Evolutionary conservation across 176 grass and related monocot species (phyloP), one percentile per base, ranked within the genome.

Genomic region (Oryza glaberrima): DNA sequence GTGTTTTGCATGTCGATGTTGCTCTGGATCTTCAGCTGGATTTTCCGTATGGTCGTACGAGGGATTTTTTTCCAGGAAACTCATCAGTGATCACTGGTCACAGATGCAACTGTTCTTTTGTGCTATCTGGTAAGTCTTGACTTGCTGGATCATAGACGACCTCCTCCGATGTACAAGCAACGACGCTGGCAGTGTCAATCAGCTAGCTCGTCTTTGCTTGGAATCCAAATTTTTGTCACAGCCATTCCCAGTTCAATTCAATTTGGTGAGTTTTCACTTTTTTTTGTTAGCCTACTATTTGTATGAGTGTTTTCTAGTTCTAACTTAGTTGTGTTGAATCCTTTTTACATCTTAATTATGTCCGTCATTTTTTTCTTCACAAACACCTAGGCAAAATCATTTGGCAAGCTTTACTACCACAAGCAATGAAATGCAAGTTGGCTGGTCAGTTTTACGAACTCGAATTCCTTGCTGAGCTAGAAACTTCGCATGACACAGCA

Each of bases 41-140:
- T 13, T 25, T 14, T 82, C 17, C 35, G 11, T 9, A 66, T 6
- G 32, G 45, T 30, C 3, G 43, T 48, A 40, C 9, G 25, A 43
- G 20, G 45, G 1, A 73, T 49, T 73, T 88, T 88, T 32, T 83
- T 63, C 72, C 67, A 83, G 56, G 58, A 71, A 78, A 83, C 40
- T 11, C 52, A 28, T 28, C 4, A 16, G 51, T 70, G 64, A 26
- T 10, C 19, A 70, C 51, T 82, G 64, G 65, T 7, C 19, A 70
- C 38, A 14, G 2, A 9, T 69, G 11, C 26, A 45, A 4, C 36
- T 65, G 49, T 72, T 44, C n/a, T 14, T 67, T 51, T 58, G 61
- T 83, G 58, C 16, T 44, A 9, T 2, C 7, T 79, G 28, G 86
- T 52, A 51, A 26, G 26, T 6, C 78, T 70, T 70, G 65, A 82